These are phyloP conservation scores for Selaginella tamariscina DNA, from an alignment of 75 land plant species.

Conservation along the genomic window DNA sequence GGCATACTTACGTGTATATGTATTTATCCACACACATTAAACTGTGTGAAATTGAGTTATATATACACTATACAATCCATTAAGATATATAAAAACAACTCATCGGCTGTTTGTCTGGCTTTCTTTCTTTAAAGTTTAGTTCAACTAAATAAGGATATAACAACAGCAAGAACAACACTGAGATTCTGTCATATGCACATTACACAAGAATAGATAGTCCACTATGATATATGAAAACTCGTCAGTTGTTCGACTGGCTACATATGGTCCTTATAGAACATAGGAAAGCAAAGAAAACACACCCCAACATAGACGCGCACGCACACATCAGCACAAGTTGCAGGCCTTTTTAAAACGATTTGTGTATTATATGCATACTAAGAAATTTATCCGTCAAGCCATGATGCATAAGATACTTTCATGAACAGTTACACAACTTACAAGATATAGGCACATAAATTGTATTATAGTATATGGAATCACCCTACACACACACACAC, in stretches of 20 bases:
- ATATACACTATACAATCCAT: background rate
- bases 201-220: background rate
- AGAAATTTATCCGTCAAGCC: background rate
- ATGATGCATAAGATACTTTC: background rate
- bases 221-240: background rate
- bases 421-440: background rate
- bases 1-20: no score
- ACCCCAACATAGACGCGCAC: no score
- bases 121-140: no score
- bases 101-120: background rate
- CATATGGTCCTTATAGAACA: no score
- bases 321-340: no score
- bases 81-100: background rate
- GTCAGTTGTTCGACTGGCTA: no score
- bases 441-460: background rate
- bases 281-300: no score
- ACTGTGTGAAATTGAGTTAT: background rate
- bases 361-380: background rate
- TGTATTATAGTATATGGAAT: background rate
- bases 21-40: background rate
- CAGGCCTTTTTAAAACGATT: background rate
- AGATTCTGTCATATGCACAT: background rate
- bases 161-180: no score
- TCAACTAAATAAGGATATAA: no score
- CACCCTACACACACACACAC: background rate